Evolutionary conservation across 768 basidiomycete genomes (phyloP).

Genomic region (Exsudoporus frostii): DNA sequence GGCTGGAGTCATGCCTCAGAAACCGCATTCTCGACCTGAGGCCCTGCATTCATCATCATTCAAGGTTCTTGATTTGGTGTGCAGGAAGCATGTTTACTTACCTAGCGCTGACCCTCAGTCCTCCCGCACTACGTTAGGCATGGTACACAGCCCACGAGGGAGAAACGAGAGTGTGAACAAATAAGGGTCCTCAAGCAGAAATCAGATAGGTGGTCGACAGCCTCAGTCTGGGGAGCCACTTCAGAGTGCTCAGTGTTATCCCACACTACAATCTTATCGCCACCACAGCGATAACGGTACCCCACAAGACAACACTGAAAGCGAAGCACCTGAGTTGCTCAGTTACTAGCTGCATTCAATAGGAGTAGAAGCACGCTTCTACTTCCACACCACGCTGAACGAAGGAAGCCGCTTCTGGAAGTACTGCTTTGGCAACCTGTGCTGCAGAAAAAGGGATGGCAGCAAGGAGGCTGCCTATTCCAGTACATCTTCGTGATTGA

Average conservation of each 20-base stretch:
- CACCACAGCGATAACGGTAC: slow-evolving; percentile 4
- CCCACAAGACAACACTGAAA: slow-evolving; percentile 7
- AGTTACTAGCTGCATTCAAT: slow-evolving; percentile 1
- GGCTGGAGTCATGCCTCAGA: slow-evolving; percentile 78
- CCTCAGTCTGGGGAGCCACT: neutral
- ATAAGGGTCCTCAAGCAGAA: neutral
- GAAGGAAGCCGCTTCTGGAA: slow-evolving; percentile 11
- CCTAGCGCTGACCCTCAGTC: slow-evolving; percentile 72
- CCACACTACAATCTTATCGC: slow-evolving; percentile 10
- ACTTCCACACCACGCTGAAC: slow-evolving; percentile 15
- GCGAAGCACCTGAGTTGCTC: neutral
- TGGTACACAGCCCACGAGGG: slow-evolving; percentile 67
- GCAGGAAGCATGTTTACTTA: slow-evolving; percentile 28
- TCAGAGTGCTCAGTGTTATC: neutral
- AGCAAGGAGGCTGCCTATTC: slow-evolving; percentile 17
- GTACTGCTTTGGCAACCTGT: slow-evolving; percentile 13
- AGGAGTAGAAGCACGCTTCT: slow-evolving; percentile 23
- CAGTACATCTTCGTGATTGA: slow-evolving; percentile 12
- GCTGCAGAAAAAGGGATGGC: slow-evolving; percentile 5
- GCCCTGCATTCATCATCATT: slow-evolving; percentile 10
- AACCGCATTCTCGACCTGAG: slow-evolving; percentile 77
- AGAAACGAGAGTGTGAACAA: slow-evolving; percentile 30
- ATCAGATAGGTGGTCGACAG: neutral
- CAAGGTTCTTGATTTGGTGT: slow-evolving; percentile 10
- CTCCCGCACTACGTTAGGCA: slow-evolving; percentile 82